These are phyloP conservation scores for Geotrichum aggregatum DNA, from an alignment of 1,139 yeast species.

Conservation along the genomic window DNA sequence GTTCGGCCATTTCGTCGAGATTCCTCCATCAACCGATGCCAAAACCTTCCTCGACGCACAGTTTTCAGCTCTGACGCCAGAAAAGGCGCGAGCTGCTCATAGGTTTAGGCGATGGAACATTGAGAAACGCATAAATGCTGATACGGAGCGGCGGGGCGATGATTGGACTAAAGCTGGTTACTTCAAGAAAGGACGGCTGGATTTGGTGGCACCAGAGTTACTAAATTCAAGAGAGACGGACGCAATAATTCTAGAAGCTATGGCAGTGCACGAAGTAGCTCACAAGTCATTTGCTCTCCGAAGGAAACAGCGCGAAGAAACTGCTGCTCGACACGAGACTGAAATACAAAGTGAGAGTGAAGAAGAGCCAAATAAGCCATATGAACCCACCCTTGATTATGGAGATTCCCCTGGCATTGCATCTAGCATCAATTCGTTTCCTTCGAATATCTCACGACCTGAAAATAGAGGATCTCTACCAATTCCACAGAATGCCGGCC, in stretches of 20 bases:
- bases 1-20: constrained; percentile 2
- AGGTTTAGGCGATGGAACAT: constrained; percentile 26
- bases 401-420: too few relatives aligned
- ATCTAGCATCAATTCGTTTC: too few relatives aligned
- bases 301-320: background rate
- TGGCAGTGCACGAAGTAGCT: background rate
- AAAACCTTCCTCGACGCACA: background rate
- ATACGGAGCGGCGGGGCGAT: constrained; percentile 14
- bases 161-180: constrained; percentile 1
- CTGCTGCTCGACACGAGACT: background rate
- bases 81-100: constrained; percentile 23
- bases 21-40: background rate
- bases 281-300: background rate
- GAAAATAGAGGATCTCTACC: background rate
- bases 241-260: constrained; percentile 7
- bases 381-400: too few relatives aligned
- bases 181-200: constrained; percentile 4
- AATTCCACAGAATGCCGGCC: background rate
- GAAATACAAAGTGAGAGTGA: background rate
- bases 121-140: constrained; percentile 25
- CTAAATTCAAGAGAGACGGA: constrained; percentile 8
- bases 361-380: background rate
- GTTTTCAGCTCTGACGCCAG: constrained; percentile 21
- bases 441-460: too few relatives aligned
- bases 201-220: constrained; percentile 5